Percentiles rank a stretch among this genome's conserved stretches.
phyloP scores from a whole-genome alignment of 352 stramenopile genomes.

The Globisporangium parvum region DNA sequence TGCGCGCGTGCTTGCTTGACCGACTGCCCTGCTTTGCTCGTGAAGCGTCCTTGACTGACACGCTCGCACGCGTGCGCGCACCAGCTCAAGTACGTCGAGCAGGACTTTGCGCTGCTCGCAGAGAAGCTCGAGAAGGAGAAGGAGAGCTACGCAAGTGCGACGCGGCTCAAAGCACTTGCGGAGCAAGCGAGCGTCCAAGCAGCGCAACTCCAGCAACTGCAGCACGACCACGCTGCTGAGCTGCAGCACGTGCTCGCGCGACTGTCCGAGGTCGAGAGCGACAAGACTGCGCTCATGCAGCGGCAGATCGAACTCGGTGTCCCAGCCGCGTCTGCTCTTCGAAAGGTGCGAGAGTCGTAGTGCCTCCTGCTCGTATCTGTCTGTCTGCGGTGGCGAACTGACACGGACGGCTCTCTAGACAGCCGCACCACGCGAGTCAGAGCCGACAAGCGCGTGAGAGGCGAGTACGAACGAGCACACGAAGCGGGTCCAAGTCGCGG shows the following conservation, averaged over 20 bases:
- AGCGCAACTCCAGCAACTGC: conserved; percentile 40
- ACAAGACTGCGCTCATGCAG: conserved; percentile 64
- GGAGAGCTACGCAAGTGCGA: conserved; percentile 26
- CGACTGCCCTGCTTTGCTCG: neutral
- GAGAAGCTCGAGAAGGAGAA: conserved; percentile 69
- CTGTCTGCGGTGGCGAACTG: too few species aligned
- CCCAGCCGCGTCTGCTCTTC: neutral
- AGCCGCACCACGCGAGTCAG: too few species aligned
- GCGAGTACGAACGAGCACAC: too few species aligned
- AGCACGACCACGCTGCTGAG: conserved; percentile 48
- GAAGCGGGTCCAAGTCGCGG: too few species aligned
- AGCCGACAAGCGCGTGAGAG: too few species aligned
- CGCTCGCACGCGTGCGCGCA: neutral
- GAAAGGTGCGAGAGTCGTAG: neutral
- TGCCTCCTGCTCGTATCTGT: too few species aligned
- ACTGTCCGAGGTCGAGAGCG: conserved; percentile 54
- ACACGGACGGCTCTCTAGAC: too few species aligned
- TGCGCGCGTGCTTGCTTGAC: neutral
- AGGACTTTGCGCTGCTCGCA: conserved; percentile 37
- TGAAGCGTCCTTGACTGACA: neutral
- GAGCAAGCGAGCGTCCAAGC: conserved; percentile 38
- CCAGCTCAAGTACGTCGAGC: conserved; percentile 68
- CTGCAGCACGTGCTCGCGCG: conserved; percentile 63
- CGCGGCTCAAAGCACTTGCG: conserved; percentile 47
- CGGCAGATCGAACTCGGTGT: conserved; percentile 37